Conservation (phyloP, 495 filamentous ascomycete species). For the Penicillium cinerascens region DNA sequence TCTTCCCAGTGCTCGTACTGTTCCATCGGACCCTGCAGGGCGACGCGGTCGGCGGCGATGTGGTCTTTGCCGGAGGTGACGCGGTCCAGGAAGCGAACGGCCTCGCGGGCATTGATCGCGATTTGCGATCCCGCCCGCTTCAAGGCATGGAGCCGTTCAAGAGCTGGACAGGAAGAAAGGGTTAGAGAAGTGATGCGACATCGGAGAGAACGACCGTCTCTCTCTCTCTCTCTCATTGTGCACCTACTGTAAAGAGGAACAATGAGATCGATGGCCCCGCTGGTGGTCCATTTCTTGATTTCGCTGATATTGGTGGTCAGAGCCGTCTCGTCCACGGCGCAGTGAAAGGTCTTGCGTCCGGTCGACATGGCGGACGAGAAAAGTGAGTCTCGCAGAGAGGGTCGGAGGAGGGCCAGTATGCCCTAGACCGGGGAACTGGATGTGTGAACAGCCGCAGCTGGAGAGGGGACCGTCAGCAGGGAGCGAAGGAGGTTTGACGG, state of each 20-base stretch:
- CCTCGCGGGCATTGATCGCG: slow-evolving; percentile 60
- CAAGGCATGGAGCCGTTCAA: slow-evolving; percentile 53
- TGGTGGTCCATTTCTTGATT: slow-evolving; percentile 65
- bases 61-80: slow-evolving; percentile 54
- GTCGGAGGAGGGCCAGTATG: slow-evolving; percentile 12
- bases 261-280: slow-evolving; percentile 60
- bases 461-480: slow-evolving; percentile 29
- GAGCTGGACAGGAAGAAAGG: slow-evolving; percentile 39
- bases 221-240: not conserved
- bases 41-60: slow-evolving; percentile 43
- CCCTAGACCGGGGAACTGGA: slow-evolving; percentile 36
- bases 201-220: not conserved
- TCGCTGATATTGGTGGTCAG: slow-evolving; percentile 65
- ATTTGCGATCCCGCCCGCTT: slow-evolving; percentile 55
- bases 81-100: slow-evolving; percentile 62
- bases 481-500: slow-evolving; percentile 34
- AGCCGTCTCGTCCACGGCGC: slow-evolving; percentile 71
- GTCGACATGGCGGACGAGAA: slow-evolving; percentile 38
- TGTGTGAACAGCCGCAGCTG: slow-evolving; percentile 34
- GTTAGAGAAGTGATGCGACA: slow-evolving; percentile 1
- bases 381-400: slow-evolving; percentile 8
- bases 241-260: slow-evolving; percentile 65
- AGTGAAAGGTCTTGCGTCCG: slow-evolving; percentile 64
- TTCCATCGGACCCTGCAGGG: slow-evolving; percentile 57
- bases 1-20: slow-evolving; percentile 58